Evolutionary conservation across 2,329 filamentous ascomycete species (phyloP).

Genomic region (Helminthosporium solani): DNA sequence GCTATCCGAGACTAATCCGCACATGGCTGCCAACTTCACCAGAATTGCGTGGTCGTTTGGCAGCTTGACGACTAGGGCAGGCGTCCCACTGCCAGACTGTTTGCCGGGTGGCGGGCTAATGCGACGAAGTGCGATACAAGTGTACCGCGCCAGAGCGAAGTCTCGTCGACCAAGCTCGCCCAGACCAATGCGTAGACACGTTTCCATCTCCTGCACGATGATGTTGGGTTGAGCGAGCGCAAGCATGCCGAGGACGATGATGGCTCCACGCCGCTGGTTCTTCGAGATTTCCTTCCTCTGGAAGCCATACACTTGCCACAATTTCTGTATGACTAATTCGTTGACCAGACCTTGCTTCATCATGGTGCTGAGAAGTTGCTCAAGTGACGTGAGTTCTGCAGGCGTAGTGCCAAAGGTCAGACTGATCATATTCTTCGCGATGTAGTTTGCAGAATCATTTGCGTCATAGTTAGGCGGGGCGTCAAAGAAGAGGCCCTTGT

Average conservation of each 20-base stretch:
- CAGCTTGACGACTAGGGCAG: slow-evolving; percentile 65
- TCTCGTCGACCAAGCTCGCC: slow-evolving; percentile 78
- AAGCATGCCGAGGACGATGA: slow-evolving; percentile 96
- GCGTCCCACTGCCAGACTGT: slow-evolving; percentile 62
- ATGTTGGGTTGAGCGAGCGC: slow-evolving; percentile 90
- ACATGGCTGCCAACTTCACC: slow-evolving; percentile 75
- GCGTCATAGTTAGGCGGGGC: slow-evolving; percentile 83
- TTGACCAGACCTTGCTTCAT: slow-evolving; percentile 89
- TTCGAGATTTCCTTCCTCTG: slow-evolving; percentile 86
- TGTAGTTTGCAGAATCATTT: slow-evolving; percentile 92
- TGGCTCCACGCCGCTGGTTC: slow-evolving; percentile 85
- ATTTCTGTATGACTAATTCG: slow-evolving; percentile 81
- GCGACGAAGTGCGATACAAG: slow-evolving; percentile 85
- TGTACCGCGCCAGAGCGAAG: slow-evolving; percentile 88
- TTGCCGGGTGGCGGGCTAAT: slow-evolving; percentile 75
- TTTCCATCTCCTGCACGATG: slow-evolving; percentile 91
- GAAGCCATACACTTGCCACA: slow-evolving; percentile 97
- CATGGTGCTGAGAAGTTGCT: slow-evolving; percentile 95
- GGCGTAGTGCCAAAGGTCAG: slow-evolving; percentile 93
- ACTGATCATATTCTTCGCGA: slow-evolving; percentile 98
- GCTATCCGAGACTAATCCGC: slow-evolving; percentile 81
- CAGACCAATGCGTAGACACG: slow-evolving; percentile 86
- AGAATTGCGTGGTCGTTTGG: slow-evolving; percentile 91
- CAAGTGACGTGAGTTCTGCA: slow-evolving; percentile 90
- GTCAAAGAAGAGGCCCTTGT: slow-evolving; percentile 93